Evolutionary conservation across 2,329 filamentous ascomycete species (phyloP).

Genomic region (Fusarium redolens): DNA sequence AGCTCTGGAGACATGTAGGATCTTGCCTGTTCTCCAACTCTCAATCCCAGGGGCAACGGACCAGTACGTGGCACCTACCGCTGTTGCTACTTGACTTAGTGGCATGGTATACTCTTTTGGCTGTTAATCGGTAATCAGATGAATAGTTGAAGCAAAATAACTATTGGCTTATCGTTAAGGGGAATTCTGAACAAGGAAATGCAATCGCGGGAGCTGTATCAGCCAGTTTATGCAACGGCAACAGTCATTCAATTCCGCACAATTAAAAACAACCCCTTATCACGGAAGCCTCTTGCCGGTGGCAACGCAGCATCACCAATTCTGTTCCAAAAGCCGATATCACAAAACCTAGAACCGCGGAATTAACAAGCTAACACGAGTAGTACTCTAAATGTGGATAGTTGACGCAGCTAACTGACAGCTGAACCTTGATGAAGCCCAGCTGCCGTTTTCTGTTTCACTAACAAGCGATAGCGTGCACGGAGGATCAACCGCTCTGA

Average conservation of each 20-base stretch:
- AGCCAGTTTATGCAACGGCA: neutral
- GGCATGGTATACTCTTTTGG: too few relatives aligned
- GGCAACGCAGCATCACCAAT: neutral
- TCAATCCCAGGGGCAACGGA: too few relatives aligned
- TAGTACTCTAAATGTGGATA: neutral
- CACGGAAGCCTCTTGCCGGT: neutral
- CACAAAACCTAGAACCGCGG: neutral
- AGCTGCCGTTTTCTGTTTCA: neutral
- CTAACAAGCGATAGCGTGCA: neutral
- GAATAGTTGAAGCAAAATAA: too few relatives aligned
- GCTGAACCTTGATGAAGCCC: neutral
- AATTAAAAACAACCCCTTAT: neutral
- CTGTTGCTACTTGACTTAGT: too few relatives aligned
- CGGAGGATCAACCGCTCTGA: neutral
- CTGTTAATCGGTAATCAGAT: too few relatives aligned
- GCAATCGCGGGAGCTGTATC: neutral
- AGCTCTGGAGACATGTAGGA: slow-evolving; percentile 1
- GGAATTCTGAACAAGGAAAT: neutral
- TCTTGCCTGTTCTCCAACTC: neutral
- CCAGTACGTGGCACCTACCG: too few relatives aligned
- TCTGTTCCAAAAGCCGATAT: neutral
- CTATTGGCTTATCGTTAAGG: too few relatives aligned
- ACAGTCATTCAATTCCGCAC: neutral
- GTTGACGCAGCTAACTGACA: neutral
- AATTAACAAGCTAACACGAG: neutral